Evolutionary conservation across 768 basidiomycete genomes (phyloP).

Genomic region (Pleurotus sapidus): DNA sequence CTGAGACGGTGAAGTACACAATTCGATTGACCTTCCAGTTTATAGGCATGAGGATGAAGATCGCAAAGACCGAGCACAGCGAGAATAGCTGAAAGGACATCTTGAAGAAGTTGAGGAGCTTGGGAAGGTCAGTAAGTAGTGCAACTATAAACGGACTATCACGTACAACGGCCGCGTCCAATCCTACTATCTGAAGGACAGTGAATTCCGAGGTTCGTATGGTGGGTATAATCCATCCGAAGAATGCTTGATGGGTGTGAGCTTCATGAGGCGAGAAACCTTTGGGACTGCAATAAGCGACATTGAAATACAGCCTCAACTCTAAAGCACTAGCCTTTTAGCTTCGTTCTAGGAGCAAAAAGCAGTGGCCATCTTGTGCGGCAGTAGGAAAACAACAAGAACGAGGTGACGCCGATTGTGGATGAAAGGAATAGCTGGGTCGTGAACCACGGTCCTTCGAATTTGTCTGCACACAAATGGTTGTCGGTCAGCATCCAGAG

Average conservation of each 20-base stretch:
- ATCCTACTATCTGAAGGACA: conserved; percentile 91
- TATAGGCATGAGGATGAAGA: conserved; percentile 88
- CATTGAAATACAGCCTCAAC: conserved; percentile 3
- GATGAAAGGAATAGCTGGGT: conserved; percentile 84
- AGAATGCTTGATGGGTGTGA: conserved; percentile 81
- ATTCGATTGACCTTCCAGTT: conserved; percentile 78
- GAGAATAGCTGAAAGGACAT: conserved; percentile 93
- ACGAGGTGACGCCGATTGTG: conserved; percentile 73
- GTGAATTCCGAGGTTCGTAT: conserved; percentile 88
- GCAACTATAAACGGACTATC: background rate
- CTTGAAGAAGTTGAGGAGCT: conserved; percentile 95
- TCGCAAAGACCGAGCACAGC: conserved; percentile 77
- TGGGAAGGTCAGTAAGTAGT: background rate
- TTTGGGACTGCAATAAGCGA: conserved; percentile 24
- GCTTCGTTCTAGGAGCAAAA: conserved; percentile 91
- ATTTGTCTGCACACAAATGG: conserved; percentile 49
- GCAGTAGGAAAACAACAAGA: conserved; percentile 86
- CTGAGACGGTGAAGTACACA: conserved; percentile 3
- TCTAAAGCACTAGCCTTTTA: conserved; percentile 66
- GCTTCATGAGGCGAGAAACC: conserved; percentile 94
- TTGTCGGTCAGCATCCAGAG: conserved; percentile 7
- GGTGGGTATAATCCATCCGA: conserved; percentile 96
- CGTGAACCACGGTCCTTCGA: conserved; percentile 93
- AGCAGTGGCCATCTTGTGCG: conserved; percentile 85
- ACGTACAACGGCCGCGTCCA: conserved; percentile 94